Evolutionary conservation across 2,329 filamentous ascomycete species (phyloP), one percentile per base, ranked within the genome.

Genomic region (Fusarium sororula): DNA sequence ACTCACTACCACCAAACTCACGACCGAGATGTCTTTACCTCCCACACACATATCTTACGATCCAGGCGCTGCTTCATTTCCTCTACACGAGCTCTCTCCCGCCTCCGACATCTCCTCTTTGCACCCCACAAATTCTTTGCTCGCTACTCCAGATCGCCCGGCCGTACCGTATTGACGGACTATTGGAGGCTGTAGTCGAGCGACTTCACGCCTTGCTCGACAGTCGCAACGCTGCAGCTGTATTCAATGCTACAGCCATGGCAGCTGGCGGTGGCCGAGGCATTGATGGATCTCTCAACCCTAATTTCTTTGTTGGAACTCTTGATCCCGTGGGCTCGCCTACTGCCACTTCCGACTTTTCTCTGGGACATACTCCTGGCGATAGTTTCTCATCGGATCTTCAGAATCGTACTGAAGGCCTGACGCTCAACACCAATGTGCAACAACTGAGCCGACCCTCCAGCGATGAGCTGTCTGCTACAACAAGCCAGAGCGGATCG

Each of bases 191-290:
- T 1, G 94, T 97, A 4, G 94, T 98, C 15, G 95, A 98, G 82
- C 90, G 96, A 13, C 87, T 99, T 1, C 96, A 99, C 79, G 89
- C 93, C 37, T 90, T 97, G 2, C 89, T 99, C 8, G 96, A 99
- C 81, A 96, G 94, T 54, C 90, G 96, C 53, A 99, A 98, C 76
- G 96, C 96, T 0, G 96, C 96, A 0, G 96, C 96, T 11, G 95
- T 99, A 0, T 99, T 99, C 86, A 99, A 99, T 75, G 96, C 96
- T 1, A 96, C 96, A 0, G 96, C 96, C 60, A 98, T 98, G 96
- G 96, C 95, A 1, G 96, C 96, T 3, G 96, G 96, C 17, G 95
- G 96, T 32, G 96, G 96, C 1, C 90, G 95, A 54, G 93, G 94
- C 54, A 94, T 96, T 35, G 91, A 93, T 60, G 94, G 87, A 42